phyloP scores from a whole-genome alignment of 768 basidiomycete genomes.

The Trametes villosa region DNA sequence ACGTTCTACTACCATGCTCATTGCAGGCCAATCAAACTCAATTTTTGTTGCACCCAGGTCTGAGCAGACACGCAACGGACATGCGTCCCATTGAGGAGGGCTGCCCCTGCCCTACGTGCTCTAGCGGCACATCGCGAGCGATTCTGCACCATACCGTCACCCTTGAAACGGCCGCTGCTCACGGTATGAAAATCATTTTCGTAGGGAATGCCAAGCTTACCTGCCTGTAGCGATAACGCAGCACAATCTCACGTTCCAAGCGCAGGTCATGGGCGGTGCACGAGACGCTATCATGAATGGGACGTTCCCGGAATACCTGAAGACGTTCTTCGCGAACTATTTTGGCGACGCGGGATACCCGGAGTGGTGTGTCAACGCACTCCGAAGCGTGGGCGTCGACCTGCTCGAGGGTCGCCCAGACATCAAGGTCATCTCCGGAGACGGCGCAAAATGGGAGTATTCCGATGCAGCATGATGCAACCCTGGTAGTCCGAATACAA shows the following conservation, averaged over 20 bases:
- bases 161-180: conserved; percentile 84
- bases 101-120: conserved; percentile 90
- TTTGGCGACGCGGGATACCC: conserved; percentile 82
- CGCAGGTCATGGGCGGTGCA: conserved; percentile 84
- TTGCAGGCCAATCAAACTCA: neutral
- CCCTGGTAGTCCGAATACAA: neutral
- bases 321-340: conserved; percentile 75
- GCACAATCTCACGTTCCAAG: conserved; percentile 87
- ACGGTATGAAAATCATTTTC: conserved; percentile 53
- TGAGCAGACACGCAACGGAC: conserved; percentile 73
- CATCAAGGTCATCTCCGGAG: conserved; percentile 58
- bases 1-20: neutral
- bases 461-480: conserved; percentile 41
- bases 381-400: conserved; percentile 83
- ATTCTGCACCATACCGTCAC: conserved; percentile 76
- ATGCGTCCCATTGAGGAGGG: conserved; percentile 71
- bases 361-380: conserved; percentile 86
- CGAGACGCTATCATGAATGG: conserved; percentile 80
- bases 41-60: conserved; percentile 43
- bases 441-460: conserved; percentile 84
- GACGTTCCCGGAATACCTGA: conserved; percentile 78
- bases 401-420: conserved; percentile 59
- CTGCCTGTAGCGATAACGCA: conserved; percentile 66
- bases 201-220: conserved; percentile 20
- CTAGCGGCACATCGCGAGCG: conserved; percentile 66